phyloP scores from a whole-genome alignment of 768 basidiomycete genomes.

The Boletus insuetus region DNA sequence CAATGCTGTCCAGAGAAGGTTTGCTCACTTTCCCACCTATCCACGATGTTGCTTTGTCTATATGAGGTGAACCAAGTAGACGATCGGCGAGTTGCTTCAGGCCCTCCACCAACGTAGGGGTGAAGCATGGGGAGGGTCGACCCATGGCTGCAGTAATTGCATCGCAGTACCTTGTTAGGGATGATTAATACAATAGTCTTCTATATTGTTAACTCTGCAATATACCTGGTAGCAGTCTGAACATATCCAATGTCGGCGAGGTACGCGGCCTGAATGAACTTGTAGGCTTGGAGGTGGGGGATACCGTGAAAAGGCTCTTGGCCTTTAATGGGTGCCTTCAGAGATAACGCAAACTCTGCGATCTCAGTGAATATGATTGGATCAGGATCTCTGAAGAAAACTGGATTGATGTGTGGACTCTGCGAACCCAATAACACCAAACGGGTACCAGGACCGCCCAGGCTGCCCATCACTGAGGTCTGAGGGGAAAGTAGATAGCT shows the following conservation, averaged over 20 bases:
- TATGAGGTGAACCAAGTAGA: constrained; percentile 64
- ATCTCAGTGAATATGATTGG: constrained; percentile 86
- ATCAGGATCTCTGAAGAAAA: constrained; percentile 66
- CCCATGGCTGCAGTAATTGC: constrained; percentile 71
- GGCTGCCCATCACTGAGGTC: constrained; percentile 68
- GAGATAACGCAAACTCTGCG: constrained; percentile 83
- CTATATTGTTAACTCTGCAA: not conserved
- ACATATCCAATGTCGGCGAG: constrained; percentile 84
- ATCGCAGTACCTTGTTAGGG: constrained; percentile 85
- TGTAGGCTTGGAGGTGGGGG: constrained; percentile 85
- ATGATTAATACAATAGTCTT: constrained; percentile 1
- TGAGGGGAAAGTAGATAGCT: constrained; percentile 88
- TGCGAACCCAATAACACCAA: constrained; percentile 72
- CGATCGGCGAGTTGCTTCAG: constrained; percentile 78
- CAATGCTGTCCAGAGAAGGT: constrained; percentile 88
- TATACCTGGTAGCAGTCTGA: constrained; percentile 70
- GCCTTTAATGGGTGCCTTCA: constrained; percentile 71
- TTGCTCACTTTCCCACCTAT: constrained; percentile 83
- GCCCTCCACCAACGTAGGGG: constrained; percentile 63
- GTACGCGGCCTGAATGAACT: constrained; percentile 69
- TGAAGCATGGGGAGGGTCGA: constrained; percentile 66
- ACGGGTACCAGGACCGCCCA: constrained; percentile 64
- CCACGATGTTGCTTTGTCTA: constrained; percentile 83
- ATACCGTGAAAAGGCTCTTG: constrained; percentile 84
- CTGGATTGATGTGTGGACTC: constrained; percentile 48